Evolutionary conservation across 345 rosid species (phyloP).

Genomic region (Heritiera fomes): DNA sequence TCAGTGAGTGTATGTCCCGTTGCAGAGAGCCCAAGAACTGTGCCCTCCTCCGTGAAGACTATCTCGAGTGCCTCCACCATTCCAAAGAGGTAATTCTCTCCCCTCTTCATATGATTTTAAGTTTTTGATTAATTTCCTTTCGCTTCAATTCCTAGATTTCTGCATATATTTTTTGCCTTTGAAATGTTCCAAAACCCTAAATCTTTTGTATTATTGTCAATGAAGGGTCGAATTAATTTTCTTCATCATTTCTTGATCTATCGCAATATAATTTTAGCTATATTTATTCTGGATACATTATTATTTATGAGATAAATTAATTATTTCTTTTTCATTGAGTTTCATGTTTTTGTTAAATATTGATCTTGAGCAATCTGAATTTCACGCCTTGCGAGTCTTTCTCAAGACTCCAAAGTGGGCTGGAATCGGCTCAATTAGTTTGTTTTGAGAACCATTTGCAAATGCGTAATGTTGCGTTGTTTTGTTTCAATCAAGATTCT

Average conservation of each 20-base stretch:
- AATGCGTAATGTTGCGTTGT: not conserved
- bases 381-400: not conserved
- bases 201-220: not conserved
- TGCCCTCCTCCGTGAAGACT: conserved; percentile 82
- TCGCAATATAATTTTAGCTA: not conserved
- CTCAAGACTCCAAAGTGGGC: not conserved
- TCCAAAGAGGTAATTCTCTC: conserved; percentile 77
- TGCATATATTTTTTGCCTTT: not conserved
- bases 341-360: not conserved
- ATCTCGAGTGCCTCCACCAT: conserved; percentile 98
- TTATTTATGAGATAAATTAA: not conserved
- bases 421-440: conserved; percentile 3
- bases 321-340: not conserved
- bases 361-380: not conserved
- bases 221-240: not conserved
- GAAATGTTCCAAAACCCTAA: conserved; percentile 18
- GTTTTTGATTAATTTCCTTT: not conserved
- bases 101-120: not conserved
- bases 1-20: conserved; percentile 92
- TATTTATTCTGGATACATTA: not conserved
- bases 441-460: not conserved
- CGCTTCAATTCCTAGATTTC: not conserved
- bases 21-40: conserved; percentile 97
- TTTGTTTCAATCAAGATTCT: not conserved
- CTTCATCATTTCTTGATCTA: not conserved